Evolutionary conservation across 2,329 filamentous ascomycete genomes (phyloP), one percentile per base, ranked within the genome.

Genomic region (Aspergillus sp.): DNA sequence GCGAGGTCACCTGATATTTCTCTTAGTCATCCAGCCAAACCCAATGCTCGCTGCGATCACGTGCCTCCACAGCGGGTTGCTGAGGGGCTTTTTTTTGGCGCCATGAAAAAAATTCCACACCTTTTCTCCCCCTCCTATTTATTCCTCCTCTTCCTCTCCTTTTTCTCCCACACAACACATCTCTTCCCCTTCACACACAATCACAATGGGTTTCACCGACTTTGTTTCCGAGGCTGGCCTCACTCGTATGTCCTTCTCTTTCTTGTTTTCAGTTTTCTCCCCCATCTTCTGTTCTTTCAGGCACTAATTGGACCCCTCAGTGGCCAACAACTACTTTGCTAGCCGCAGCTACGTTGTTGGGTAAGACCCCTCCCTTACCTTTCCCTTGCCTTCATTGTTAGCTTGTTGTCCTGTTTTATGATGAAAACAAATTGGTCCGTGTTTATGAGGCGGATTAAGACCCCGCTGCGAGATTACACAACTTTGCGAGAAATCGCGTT

Each of bases 381-480:
- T 57, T 59, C 58, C 5, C 17, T 14, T 26, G 16, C 10, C 45
- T 41, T 45, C 55, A 48, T 32, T 17, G 19, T 35, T 30, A 35
- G 24, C 48, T 36, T 45, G 26, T 40, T 52, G 24, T 55, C 50
- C 57, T 58, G 59, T 60, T 71, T 65, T 65, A 82, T 88, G 88
- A 92, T 91, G 89, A 92, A 81, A 88, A 82, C 54, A 80, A 80
- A 86, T 92, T 92, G 88, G 89, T 93, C 89, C 89, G 88, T 93
- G 89, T 94, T 93, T 85, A 89, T 83, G 88, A 93, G 87, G 85
- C 86, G 87, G 84, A 82, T 90, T 89, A 93, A 93, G 88, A 92
- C 88, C 80, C 89, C 87, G 86, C 84, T 76, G 79, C 72, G 82
- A 88, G 89, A 90, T 82, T 89, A 89, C 79, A 76, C 75, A 56